These are phyloP conservation scores for Macrocystidia cucumis DNA, from an alignment of 1,284 basidiomycete species.

Conservation along the genomic window DNA sequence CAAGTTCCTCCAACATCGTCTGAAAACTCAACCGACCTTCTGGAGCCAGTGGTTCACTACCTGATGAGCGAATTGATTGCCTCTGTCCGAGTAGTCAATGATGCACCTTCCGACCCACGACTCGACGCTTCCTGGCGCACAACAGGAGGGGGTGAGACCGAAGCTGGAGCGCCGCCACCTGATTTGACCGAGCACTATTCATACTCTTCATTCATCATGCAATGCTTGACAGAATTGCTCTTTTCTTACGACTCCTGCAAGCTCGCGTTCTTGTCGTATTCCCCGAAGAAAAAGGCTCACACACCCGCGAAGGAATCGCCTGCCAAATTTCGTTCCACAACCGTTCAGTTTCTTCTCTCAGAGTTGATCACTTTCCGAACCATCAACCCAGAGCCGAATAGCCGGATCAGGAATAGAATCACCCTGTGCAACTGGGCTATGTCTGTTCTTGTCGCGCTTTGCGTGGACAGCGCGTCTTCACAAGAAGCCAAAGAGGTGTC, in stretches of 20 bases:
- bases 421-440: conserved; percentile 85
- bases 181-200: conserved; percentile 34
- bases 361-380: conserved; percentile 78
- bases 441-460: conserved; percentile 87
- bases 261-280: conserved; percentile 77
- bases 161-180: conserved; percentile 6
- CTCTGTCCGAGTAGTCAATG: conserved; percentile 39
- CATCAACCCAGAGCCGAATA: conserved; percentile 50
- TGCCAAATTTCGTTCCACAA: conserved; percentile 50
- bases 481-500: conserved; percentile 74
- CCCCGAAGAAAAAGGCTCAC: conserved; percentile 57
- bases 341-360: conserved; percentile 71
- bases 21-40: conserved; percentile 28
- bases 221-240: conserved; percentile 85
- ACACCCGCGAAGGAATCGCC: conserved; percentile 54
- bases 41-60: conserved; percentile 67
- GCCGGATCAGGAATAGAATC: conserved; percentile 48
- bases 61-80: conserved; percentile 68
- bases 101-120: conserved; percentile 12
- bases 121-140: conserved; percentile 11
- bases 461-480: conserved; percentile 69
- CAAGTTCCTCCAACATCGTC: conserved; percentile 21
- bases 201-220: conserved; percentile 87
- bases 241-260: conserved; percentile 95
- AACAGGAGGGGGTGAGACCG: conserved; percentile 8